Evolutionary conservation across 495 filamentous ascomycete species (phyloP), one percentile per base, ranked within the genome.

Genomic region (Trichocladium uniseriatum): DNA sequence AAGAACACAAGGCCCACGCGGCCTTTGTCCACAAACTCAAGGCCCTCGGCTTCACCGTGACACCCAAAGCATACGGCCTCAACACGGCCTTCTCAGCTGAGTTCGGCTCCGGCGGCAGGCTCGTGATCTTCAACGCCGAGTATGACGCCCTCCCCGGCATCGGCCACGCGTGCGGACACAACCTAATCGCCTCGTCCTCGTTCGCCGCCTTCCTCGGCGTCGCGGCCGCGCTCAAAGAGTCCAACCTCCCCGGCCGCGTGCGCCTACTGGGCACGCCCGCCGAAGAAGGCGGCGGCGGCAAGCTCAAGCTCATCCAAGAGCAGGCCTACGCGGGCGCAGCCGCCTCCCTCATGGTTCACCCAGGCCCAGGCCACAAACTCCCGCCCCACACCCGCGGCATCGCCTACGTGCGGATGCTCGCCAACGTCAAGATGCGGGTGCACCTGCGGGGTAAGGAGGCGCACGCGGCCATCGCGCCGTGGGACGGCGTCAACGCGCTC

Each of bases 211-310:
- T 79, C 27, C 62, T 86, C 14, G 80, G 76, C 4, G 62, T 76
- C 0, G 79, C 73, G 0, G 67, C 72, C 11, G 65, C 74, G 0
- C 60, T 86, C 24, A 69, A 71, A 41, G 48, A 70, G 11, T 74
- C 70, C 32, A 60, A 60, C 9, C 54, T 74, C 8, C 73, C 71
- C 0, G 82, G 83, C 5, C 74, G 76, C 18, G 64, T 82, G 0
- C 68, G 79, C 6, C 61, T 87, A 3, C 69, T 86, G 9, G 83
- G 83, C 1, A 86, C 83, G 0, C 83, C 83, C 2, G 83, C 81
- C 0, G 83, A 87, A 58, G 83, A 87, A 54, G 78, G 67, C 16
- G 67, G 69, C 41, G 70, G 69, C 38, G 70, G 69, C 6, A 80
- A 79, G 55, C 60, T 74, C 2, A 69, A 64, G 15, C 60, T 80